These are phyloP conservation scores for Citrus reticulata DNA, from an alignment of 345 rosid genomes.

Conservation along the genomic window DNA sequence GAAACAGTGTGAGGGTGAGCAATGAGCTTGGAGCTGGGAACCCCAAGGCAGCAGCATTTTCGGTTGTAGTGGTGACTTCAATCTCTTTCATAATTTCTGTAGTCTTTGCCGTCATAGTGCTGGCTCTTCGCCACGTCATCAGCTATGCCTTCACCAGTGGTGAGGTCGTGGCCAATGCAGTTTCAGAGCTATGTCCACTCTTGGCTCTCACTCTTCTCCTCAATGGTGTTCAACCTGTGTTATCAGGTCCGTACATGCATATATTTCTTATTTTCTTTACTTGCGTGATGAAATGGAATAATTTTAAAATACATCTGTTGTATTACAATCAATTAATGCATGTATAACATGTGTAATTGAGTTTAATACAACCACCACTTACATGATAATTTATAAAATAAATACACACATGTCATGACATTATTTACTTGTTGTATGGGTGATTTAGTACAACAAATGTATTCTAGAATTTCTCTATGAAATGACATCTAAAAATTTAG, in stretches of 20 bases:
- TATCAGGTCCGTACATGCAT: constrained; percentile 42
- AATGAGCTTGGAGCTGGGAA: constrained; percentile 75
- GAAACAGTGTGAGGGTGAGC: constrained; percentile 59
- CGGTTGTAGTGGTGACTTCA: constrained; percentile 33
- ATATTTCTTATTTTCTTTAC: too few species aligned
- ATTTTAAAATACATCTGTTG: too few species aligned
- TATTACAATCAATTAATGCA: too few species aligned
- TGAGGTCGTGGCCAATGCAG: constrained; percentile 46
- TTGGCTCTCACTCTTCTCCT: constrained; percentile 52
- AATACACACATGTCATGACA: too few species aligned
- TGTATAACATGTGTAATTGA: too few species aligned
- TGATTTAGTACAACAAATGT: too few species aligned
- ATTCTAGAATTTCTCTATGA: too few species aligned
- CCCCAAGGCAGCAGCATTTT: constrained; percentile 61
- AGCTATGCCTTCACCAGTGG: constrained; percentile 63
- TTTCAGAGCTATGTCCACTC: constrained; percentile 49
- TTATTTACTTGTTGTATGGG: too few species aligned
- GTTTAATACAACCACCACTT: too few species aligned
- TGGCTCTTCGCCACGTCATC: constrained; percentile 42
- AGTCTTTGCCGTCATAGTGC: constrained; percentile 35
- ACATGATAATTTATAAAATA: too few species aligned
- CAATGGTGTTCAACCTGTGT: constrained; percentile 56
- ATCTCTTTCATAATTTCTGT: constrained; percentile 43
- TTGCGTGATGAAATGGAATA: too few species aligned
- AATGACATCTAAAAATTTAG: background rate